phyloP scores from a whole-genome alignment of 225 moss, liverwort and hornwort species.

The Pseudoscleropodium purum region DNA sequence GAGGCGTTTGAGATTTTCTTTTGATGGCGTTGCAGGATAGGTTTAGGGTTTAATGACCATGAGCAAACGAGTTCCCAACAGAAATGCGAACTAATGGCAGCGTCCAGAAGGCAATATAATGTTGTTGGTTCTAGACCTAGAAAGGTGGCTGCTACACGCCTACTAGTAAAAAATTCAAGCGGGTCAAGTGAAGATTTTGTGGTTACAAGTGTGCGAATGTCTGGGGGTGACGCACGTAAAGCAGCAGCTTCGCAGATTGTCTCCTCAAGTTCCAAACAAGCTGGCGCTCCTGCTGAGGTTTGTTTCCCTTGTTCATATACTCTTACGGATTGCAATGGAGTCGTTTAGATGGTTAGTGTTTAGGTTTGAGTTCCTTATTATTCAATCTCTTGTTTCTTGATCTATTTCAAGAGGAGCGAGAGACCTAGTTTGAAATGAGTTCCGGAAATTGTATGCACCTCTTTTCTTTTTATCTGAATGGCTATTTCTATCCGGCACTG shows the following conservation, averaged over 20 bases:
- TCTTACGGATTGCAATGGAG: not conserved
- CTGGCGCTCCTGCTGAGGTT: slow-evolving; percentile 17
- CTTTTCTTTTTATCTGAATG: not conserved
- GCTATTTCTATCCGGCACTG: not conserved
- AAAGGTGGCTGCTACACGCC: not conserved
- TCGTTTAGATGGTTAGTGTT: not conserved
- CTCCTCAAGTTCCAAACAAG: slow-evolving; percentile 1
- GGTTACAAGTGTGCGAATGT: slow-evolving; percentile 5
- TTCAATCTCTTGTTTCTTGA: not conserved
- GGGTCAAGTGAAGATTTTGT: slow-evolving; percentile 5
- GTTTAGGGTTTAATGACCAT: slow-evolving; percentile 15
- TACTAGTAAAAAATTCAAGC: slow-evolving; percentile 4
- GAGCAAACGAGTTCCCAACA: not conserved
- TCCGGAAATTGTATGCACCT: not conserved
- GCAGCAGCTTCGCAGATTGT: not conserved
- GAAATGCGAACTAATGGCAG: not conserved
- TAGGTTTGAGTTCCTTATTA: not conserved
- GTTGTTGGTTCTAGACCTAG: not conserved
- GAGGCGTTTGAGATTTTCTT: not conserved
- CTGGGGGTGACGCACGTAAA: not conserved
- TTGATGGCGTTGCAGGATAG: slow-evolving; percentile 15
- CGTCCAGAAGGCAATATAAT: not conserved
- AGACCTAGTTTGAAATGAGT: not conserved
- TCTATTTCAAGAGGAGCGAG: not conserved
- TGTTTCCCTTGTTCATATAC: not conserved